Conservation (phyloP, 2,329 filamentous ascomycete genomes). For the Dactylellina sp. region DNA sequence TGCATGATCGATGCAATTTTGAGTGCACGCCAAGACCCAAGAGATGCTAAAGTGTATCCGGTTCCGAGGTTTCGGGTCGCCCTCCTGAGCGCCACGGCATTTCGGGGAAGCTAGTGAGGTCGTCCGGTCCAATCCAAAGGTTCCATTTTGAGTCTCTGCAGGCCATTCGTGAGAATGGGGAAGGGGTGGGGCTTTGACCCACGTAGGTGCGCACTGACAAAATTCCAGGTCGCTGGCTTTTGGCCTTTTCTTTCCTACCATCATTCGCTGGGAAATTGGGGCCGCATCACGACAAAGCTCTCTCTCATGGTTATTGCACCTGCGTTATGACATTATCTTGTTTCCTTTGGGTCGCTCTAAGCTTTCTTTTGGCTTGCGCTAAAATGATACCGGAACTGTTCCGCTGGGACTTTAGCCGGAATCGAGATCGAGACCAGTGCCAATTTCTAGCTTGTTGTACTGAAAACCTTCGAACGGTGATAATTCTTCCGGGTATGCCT, state of each 20-base stretch:
- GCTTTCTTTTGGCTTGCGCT: slow-evolving; percentile 23
- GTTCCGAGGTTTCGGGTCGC: slow-evolving; percentile 57
- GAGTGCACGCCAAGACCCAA: slow-evolving; percentile 31
- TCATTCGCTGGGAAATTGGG: slow-evolving; percentile 46
- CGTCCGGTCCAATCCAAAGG: slow-evolving; percentile 54
- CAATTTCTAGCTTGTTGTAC: slow-evolving; percentile 2
- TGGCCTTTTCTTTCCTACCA: slow-evolving; percentile 30
- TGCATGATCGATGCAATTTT: slow-evolving; percentile 36
- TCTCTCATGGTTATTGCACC: slow-evolving; percentile 22
- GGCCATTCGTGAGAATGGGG: slow-evolving; percentile 40
- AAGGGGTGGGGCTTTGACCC: slow-evolving; percentile 16
- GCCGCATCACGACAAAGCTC: neutral
- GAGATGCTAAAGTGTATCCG: slow-evolving; percentile 37
- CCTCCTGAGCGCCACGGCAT: slow-evolving; percentile 56
- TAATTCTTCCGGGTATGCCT: slow-evolving; percentile 44
- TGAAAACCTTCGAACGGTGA: slow-evolving; percentile 29
- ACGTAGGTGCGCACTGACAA: slow-evolving; percentile 43
- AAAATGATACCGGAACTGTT: slow-evolving; percentile 52
- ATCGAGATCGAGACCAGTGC: slow-evolving; percentile 33
- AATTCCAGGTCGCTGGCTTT: slow-evolving; percentile 48
- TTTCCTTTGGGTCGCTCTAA: slow-evolving; percentile 40
- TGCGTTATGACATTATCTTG: slow-evolving; percentile 38
- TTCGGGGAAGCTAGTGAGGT: slow-evolving; percentile 54
- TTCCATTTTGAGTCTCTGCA: slow-evolving; percentile 27
- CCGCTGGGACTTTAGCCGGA: slow-evolving; percentile 55